Conservation (phyloP, 2,329 filamentous ascomycete genomes). For the Trichoderma sp. region DNA sequence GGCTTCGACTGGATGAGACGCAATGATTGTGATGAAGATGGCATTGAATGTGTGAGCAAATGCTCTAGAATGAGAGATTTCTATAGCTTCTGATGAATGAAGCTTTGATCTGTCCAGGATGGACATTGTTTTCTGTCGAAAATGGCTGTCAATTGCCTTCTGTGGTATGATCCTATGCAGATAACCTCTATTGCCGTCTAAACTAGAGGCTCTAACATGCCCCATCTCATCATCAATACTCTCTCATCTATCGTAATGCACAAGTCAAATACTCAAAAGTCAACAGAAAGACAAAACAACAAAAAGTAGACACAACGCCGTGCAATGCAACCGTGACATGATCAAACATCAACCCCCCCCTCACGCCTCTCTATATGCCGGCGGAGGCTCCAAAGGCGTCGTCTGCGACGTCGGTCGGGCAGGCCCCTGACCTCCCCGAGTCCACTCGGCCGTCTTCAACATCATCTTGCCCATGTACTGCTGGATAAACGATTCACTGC, state of each 20-base stretch:
- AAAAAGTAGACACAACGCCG: slow-evolving; percentile 5
- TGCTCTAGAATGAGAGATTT: background rate
- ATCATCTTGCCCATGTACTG: slow-evolving; percentile 76
- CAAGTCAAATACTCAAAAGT: background rate
- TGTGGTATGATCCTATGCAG: too few relatives aligned
- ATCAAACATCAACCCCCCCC: slow-evolving; percentile 28
- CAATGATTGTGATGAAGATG: too few relatives aligned
- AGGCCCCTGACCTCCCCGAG: slow-evolving; percentile 27
- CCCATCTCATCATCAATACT: background rate
- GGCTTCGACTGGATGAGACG: background rate
- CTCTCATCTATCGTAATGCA: slow-evolving; percentile 13
- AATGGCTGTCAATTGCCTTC: background rate
- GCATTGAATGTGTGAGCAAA: fast-evolving
- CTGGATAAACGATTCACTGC: slow-evolving; percentile 73
- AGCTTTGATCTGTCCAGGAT: background rate
- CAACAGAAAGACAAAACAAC: background rate
- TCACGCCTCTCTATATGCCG: slow-evolving; percentile 31
- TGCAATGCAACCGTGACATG: slow-evolving; percentile 23
- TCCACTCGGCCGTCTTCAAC: slow-evolving; percentile 51
- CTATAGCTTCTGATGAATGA: too few relatives aligned
- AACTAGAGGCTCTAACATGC: too few relatives aligned
- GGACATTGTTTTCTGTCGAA: fast-evolving
- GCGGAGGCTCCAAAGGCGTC: slow-evolving; percentile 32
- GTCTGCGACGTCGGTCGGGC: slow-evolving; percentile 22
- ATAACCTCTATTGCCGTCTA: too few relatives aligned